Base-by-base conservation (phyloP, 2,329 filamentous ascomycete genomes). In the Dothideomycetes sp. region DNA sequence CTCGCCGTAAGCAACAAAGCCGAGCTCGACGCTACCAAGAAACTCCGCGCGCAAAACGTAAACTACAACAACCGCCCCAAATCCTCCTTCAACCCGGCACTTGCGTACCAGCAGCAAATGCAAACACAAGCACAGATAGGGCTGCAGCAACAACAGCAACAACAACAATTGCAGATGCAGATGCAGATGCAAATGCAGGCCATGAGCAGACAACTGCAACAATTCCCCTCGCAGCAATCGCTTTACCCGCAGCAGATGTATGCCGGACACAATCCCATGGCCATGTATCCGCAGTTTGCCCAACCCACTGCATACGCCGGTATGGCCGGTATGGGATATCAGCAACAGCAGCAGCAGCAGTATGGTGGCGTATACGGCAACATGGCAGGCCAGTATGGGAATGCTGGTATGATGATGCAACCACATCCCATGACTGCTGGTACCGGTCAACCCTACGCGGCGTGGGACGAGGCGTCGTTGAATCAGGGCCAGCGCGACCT, bases 401-500 rank as follows among this genome's bases (percentile, higher is more conserved):
- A n/a, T n/a, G n/a, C n/a, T 29, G 33, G 24, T 18, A 40, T 41
- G 19, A 40, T 42, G 38, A n/a, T n/a, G 36, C 19, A 16, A 14
- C 31, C 29, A 17, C 34, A 34, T 14, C 24, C 36, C 29, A 18
- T 12, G 22, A 12, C 36, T 14, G 33, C 14, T 41, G 38, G 24
- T 17, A n/a, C 27, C 22, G 24, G 19, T 18, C 5, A 24, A 24
- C 15, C 14, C 24, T 10, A 18, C 18, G 2, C 41, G 34, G 22
- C 22, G 19, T 12, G 32, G 36, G 37, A 43, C 29, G 52, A 57
- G 42, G 55, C 53, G 19, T 50, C 53, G n/a, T 59, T 70, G 52
- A 64, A 73, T 51, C 58, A 64, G 4, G 61, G 61, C 38, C 71
- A 75, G 51, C 61, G 71, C 39, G 72, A 70, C 43, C 60, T 71